These are phyloP conservation scores for Middelhovenomyces tepae DNA, from an alignment of 805 yeast species.

Conservation along the genomic window DNA sequence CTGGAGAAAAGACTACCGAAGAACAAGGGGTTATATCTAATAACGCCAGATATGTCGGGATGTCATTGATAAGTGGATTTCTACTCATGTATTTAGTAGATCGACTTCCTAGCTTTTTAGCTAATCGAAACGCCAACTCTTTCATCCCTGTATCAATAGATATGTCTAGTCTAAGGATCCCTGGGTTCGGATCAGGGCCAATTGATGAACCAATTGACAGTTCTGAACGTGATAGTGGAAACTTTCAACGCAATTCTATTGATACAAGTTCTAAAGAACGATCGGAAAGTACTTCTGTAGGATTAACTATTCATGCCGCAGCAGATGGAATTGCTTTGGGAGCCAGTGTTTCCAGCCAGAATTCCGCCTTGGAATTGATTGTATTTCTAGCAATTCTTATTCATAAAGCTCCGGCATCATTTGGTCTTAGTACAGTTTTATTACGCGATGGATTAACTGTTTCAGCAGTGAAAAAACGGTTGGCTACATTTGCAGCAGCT, in stretches of 20 bases:
- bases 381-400: conserved; percentile 54
- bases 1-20: conserved; percentile 2
- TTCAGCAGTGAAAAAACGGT: conserved; percentile 35
- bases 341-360: conserved; percentile 39
- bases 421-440: conserved; percentile 53
- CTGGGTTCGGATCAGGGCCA: conserved; percentile 4
- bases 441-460: conserved; percentile 31
- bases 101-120: conserved; percentile 23
- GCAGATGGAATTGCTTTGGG: conserved; percentile 73
- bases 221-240: background rate
- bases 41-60: conserved; percentile 31
- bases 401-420: conserved; percentile 70
- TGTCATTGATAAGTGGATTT: conserved; percentile 46
- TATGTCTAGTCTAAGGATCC: conserved; percentile 21
- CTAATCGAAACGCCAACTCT: conserved; percentile 5
- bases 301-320: conserved; percentile 55
- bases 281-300: conserved; percentile 36
- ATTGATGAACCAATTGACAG: conserved; percentile 2
- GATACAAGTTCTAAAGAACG: background rate
- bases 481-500: conserved; percentile 45
- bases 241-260: background rate
- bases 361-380: conserved; percentile 32
- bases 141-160: conserved; percentile 18
- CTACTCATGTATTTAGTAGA: conserved; percentile 45
- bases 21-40: conserved; percentile 4